A percentile compares a stretch with the other conserved stretches of the same genome.
phyloP scores from a whole-genome alignment of 139 green algal genomes.

The Coccomyxa sp. region DNA sequence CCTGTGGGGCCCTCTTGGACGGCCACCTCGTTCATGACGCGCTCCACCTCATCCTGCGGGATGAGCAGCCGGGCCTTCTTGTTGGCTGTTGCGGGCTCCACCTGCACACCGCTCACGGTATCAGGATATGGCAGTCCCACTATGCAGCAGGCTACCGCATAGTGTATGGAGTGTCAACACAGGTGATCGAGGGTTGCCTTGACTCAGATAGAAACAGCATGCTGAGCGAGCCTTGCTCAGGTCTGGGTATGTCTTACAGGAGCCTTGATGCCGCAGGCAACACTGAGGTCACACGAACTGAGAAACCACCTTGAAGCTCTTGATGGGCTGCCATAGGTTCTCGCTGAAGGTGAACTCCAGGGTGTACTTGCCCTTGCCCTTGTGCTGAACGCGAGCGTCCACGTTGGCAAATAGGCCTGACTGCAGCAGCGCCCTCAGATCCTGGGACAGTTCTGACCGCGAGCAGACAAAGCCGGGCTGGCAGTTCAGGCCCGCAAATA shows the following conservation, averaged over 20 bases:
- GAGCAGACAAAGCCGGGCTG: conserved; percentile 40
- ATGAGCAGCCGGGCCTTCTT: conserved; percentile 3
- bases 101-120: neutral
- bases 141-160: no score
- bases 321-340: conserved; percentile 50
- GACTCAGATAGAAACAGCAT: no score
- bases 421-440: conserved; percentile 45
- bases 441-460: conserved; percentile 32
- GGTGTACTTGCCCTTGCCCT: conserved; percentile 27
- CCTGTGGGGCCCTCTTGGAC: conserved; percentile 23
- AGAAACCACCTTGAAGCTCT: conserved; percentile 41
- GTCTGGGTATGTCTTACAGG: no score
- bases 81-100: neutral
- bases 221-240: no score
- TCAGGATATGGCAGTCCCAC: conserved; percentile 11
- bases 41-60: conserved; percentile 23
- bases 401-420: conserved; percentile 64
- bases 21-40: conserved; percentile 18
- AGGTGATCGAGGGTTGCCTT: no score
- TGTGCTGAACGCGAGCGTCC: conserved; percentile 48
- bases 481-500: conserved; percentile 57
- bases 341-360: conserved; percentile 62
- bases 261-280: no score
- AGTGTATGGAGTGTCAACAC: no score
- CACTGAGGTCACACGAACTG: no score